Percentiles rank a stretch among this genome's conserved stretches.
phyloP scores from a whole-genome alignment of 129 eudicot genomes.

The Helichrysum umbraculigerum region DNA sequence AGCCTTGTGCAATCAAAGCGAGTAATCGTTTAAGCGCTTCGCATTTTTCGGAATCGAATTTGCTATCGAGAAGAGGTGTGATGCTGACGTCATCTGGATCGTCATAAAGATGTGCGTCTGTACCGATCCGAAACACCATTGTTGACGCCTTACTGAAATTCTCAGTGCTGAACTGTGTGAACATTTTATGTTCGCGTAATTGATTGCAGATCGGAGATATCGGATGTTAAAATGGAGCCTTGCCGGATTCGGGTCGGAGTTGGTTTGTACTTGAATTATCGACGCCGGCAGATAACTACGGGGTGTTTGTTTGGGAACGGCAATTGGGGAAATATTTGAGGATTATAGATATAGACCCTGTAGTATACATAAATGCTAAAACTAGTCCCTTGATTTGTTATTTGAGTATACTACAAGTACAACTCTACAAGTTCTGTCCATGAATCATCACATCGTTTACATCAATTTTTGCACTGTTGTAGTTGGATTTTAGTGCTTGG shows the following conservation, averaged over 20 bases:
- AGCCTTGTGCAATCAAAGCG: slow-evolving; percentile 96
- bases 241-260: slow-evolving; percentile 21
- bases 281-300: slow-evolving; percentile 26
- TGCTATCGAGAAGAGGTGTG: slow-evolving; percentile 85
- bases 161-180: slow-evolving; percentile 86
- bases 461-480: too few species aligned
- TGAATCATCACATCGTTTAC: too few species aligned
- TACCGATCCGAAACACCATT: slow-evolving; percentile 91
- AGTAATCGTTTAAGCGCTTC: slow-evolving; percentile 96
- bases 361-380: neutral
- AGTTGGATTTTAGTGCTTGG: too few species aligned
- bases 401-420: neutral
- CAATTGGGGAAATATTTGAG: neutral
- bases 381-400: neutral
- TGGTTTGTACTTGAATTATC: slow-evolving; percentile 1
- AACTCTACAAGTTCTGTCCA: too few species aligned
- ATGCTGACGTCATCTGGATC: slow-evolving; percentile 96
- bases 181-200: slow-evolving; percentile 42
- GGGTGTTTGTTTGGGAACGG: neutral
- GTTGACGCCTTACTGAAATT: slow-evolving; percentile 86
- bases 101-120: slow-evolving; percentile 95
- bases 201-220: slow-evolving; percentile 22
- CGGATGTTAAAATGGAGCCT: slow-evolving; percentile 3
- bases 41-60: slow-evolving; percentile 91
- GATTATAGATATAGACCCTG: neutral